phyloP scores from a whole-genome alignment of 257 asterid genomes.

The Jasminum sambac region DNA sequence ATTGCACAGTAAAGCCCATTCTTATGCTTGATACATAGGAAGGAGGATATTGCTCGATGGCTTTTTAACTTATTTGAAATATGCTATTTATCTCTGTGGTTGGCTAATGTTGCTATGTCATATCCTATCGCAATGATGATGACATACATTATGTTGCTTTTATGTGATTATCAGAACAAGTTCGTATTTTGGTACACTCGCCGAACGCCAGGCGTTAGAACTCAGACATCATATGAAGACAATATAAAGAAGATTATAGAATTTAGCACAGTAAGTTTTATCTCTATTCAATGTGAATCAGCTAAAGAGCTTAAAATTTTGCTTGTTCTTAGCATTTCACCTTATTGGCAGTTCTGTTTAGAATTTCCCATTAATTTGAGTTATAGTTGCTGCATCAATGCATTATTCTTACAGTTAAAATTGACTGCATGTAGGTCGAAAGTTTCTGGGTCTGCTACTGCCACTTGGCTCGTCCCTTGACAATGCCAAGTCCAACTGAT shows the following conservation, averaged over 20 bases:
- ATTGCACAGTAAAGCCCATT: neutral
- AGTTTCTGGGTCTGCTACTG: slow-evolving; percentile 96
- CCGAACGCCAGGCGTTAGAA: slow-evolving; percentile 90
- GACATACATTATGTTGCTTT: neutral
- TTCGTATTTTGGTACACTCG: slow-evolving; percentile 97
- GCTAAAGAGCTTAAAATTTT: neutral
- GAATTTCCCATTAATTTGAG: neutral
- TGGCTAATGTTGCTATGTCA: neutral
- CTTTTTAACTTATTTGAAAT: slow-evolving; percentile 14
- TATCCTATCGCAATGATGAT: slow-evolving; percentile 8
- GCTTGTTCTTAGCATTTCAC: neutral
- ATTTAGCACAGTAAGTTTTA: slow-evolving; percentile 75
- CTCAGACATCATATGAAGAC: slow-evolving; percentile 88
- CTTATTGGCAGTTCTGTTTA: slow-evolving; percentile 11
- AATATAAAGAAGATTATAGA: slow-evolving; percentile 89
- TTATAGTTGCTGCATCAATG: slow-evolving; percentile 1
- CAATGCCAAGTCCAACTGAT: slow-evolving; percentile 93
- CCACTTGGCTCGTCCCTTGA: slow-evolving; percentile 82
- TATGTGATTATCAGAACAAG: slow-evolving; percentile 58
- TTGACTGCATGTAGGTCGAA: slow-evolving; percentile 61
- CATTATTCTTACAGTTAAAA: slow-evolving; percentile 17
- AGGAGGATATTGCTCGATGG: neutral
- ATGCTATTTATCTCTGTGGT: slow-evolving; percentile 2
- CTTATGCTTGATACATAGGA: neutral
- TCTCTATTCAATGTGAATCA: slow-evolving; percentile 8